phyloP scores from a whole-genome alignment of 2,329 filamentous ascomycete species.

The Botrytis medusae region DNA sequence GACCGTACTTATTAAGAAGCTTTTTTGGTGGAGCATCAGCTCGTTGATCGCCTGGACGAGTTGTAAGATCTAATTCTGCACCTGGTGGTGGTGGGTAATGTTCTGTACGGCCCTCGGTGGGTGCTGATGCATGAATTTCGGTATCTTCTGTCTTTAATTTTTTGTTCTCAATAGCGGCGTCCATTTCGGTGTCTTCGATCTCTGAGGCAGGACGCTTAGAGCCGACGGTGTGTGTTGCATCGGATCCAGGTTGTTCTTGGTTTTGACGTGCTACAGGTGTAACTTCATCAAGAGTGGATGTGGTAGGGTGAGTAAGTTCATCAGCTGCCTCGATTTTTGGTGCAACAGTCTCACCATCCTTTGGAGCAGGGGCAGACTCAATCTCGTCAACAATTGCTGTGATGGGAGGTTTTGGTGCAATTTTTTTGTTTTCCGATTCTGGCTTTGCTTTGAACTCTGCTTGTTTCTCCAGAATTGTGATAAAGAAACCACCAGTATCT shows the following conservation, averaged over 20 bases:
- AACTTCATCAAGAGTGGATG: constrained; percentile 35
- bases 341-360: constrained; percentile 34
- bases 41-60: constrained; percentile 33
- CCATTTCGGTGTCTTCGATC: constrained; percentile 36
- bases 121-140: constrained; percentile 27
- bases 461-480: constrained; percentile 90
- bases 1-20: constrained; percentile 25
- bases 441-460: constrained; percentile 77
- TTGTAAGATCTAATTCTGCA: constrained; percentile 36
- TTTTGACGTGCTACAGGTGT: constrained; percentile 39
- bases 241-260: constrained; percentile 32
- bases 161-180: constrained; percentile 41
- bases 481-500: constrained; percentile 97
- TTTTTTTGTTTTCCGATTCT: constrained; percentile 58
- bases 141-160: constrained; percentile 45
- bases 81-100: constrained; percentile 40
- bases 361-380: constrained; percentile 39
- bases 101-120: constrained; percentile 34
- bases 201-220: constrained; percentile 42
- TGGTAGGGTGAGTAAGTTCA: constrained; percentile 28
- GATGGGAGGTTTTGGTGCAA: constrained; percentile 44
- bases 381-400: constrained; percentile 46
- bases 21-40: constrained; percentile 26
- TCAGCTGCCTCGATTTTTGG: constrained; percentile 39
- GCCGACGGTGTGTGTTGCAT: constrained; percentile 30